Evolutionary conservation across 2,329 filamentous ascomycete genomes (phyloP).

Genomic region (Fusarium sp.): DNA sequence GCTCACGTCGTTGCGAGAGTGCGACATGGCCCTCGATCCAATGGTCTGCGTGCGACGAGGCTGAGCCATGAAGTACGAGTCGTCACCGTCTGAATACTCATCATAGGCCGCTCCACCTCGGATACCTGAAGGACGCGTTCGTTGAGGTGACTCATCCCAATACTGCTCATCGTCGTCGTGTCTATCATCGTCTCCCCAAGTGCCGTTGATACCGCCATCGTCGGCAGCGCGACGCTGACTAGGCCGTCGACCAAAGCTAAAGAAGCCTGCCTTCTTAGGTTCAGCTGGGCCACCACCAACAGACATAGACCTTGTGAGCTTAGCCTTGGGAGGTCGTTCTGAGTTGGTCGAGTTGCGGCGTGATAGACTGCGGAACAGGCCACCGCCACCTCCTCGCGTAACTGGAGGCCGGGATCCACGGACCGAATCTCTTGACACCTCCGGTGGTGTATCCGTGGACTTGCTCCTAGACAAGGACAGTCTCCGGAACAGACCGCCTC

Average conservation of each 20-base stretch:
- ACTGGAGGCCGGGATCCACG: conserved; percentile 59
- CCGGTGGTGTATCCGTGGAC: conserved; percentile 49
- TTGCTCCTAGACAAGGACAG: conserved; percentile 53
- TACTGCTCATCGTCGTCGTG: conserved; percentile 48
- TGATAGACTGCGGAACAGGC: conserved; percentile 57
- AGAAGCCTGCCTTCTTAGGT: conserved; percentile 53
- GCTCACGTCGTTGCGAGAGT: conserved; percentile 40
- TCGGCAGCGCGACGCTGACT: conserved; percentile 50
- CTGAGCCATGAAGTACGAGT: conserved; percentile 62
- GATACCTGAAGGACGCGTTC: conserved; percentile 45
- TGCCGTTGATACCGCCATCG: conserved; percentile 64
- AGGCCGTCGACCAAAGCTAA: conserved; percentile 55
- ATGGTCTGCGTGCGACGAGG: conserved; percentile 46
- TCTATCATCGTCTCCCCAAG: conserved; percentile 56
- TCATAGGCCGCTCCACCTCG: conserved; percentile 54
- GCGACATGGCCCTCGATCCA: conserved; percentile 43
- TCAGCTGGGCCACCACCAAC: conserved; percentile 57
- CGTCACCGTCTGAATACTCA: conserved; percentile 64
- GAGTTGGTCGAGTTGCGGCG: conserved; percentile 48
- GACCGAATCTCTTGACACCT: conserved; percentile 50
- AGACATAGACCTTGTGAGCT: conserved; percentile 66
- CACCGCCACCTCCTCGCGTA: conserved; percentile 51
- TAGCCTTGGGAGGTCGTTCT: conserved; percentile 46
- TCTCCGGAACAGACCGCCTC: conserved; percentile 55
- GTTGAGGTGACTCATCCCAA: conserved; percentile 35